Percentiles rank a stretch among this genome's conserved stretches.
These are phyloP conservation scores for Funneliformis caledonium DNA, from an alignment of 371 early-diverging fungal genomes.

Conservation along the genomic window DNA sequence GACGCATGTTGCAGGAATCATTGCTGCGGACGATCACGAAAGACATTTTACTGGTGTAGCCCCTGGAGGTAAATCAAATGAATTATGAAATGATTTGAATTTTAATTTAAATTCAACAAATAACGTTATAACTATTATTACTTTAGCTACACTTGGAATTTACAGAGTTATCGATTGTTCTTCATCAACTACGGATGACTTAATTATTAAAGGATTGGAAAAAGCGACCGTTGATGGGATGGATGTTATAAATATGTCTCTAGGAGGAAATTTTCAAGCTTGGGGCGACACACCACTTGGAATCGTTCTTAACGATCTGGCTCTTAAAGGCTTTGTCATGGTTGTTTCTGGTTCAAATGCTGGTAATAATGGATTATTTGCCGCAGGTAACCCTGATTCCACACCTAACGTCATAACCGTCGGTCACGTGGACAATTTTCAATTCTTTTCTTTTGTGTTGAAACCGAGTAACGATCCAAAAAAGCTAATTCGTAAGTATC, in stretches of 20 bases:
- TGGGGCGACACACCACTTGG: constrained; percentile 55
- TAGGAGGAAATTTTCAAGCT: constrained; percentile 62
- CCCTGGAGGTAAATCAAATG: constrained; percentile 47
- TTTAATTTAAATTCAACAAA: neutral
- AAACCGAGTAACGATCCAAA: constrained; percentile 24
- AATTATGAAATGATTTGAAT: neutral
- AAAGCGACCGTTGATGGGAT: constrained; percentile 61
- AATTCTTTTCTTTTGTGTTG: constrained; percentile 44
- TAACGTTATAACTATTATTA: neutral
- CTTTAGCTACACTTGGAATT: constrained; percentile 56
- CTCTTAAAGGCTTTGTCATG: constrained; percentile 51
- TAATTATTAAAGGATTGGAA: constrained; percentile 69
- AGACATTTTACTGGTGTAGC: constrained; percentile 61
- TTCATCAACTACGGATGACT: constrained; percentile 57
- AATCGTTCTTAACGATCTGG: constrained; percentile 51
- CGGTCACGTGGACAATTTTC: constrained; percentile 73
- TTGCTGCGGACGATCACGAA: constrained; percentile 53
- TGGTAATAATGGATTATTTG: constrained; percentile 67
- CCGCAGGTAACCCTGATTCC: constrained; percentile 67
- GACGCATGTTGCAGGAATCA: constrained; percentile 68
- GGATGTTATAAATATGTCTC: constrained; percentile 70
- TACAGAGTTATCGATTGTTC: constrained; percentile 70
- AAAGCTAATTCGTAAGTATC: constrained; percentile 34
- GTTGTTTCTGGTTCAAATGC: constrained; percentile 74
- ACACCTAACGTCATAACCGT: constrained; percentile 65